Evolutionary conservation across 495 filamentous ascomycete species (phyloP).

Genomic region (Penicillium cosmopolitanum): DNA sequence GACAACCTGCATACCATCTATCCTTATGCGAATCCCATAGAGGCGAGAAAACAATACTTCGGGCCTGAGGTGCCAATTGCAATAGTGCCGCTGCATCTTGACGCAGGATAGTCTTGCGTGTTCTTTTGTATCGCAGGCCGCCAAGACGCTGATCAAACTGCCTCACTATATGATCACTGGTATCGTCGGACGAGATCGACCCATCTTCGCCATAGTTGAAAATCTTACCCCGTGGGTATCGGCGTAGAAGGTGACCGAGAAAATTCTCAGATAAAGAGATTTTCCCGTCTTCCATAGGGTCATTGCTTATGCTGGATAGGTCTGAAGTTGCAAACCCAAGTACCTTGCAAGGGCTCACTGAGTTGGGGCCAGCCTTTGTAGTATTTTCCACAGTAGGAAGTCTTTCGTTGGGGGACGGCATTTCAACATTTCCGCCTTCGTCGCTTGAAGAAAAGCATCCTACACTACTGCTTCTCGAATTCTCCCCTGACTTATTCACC

Average conservation of each 20-base stretch:
- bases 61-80: slow-evolving; percentile 19
- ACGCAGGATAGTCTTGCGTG: slow-evolving; percentile 9
- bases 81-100: slow-evolving; percentile 21
- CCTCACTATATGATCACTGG: slow-evolving; percentile 12
- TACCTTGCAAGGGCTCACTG: slow-evolving; percentile 19
- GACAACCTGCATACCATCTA: slow-evolving; percentile 32
- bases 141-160: slow-evolving; percentile 7
- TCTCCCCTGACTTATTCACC: slow-evolving; percentile 7
- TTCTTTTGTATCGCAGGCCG: slow-evolving; percentile 20
- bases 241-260: slow-evolving; percentile 14
- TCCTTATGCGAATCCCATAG: slow-evolving; percentile 29
- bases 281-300: slow-evolving; percentile 10
- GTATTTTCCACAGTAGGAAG: background rate
- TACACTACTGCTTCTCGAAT: slow-evolving; percentile 20
- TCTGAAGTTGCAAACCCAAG: slow-evolving; percentile 24
- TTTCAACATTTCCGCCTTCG: slow-evolving; percentile 4
- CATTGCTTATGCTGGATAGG: slow-evolving; percentile 17
- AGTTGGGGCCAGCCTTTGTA: slow-evolving; percentile 3
- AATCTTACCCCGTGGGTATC: slow-evolving; percentile 24
- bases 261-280: slow-evolving; percentile 21
- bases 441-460: slow-evolving; percentile 18
- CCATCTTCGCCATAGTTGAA: slow-evolving; percentile 26
- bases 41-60: slow-evolving; percentile 26
- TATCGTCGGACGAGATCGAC: slow-evolving; percentile 18
- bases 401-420: background rate